phyloP scores from a whole-genome alignment of 768 basidiomycete species.

The Fibroporia radiculosa region DNA sequence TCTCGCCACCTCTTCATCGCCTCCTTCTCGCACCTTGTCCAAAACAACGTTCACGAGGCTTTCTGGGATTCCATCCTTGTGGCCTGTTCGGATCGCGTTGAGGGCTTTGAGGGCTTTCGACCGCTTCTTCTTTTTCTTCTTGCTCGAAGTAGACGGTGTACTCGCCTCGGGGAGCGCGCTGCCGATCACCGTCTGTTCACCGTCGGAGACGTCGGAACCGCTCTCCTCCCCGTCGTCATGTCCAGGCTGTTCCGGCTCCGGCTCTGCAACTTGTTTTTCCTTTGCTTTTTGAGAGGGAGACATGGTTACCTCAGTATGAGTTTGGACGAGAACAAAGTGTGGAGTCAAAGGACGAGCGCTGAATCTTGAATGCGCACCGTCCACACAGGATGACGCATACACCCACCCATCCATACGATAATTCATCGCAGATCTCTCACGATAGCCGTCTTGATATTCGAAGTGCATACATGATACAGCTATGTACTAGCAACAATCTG shows the following conservation, averaged over 20 bases:
- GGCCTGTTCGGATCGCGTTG: conserved; percentile 39
- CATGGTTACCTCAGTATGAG: too few species aligned
- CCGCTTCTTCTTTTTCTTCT: conserved; percentile 90
- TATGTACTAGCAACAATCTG: too few species aligned
- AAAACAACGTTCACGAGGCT: conserved; percentile 60
- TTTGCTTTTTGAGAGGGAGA: conserved; percentile 32
- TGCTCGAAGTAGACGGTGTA: conserved; percentile 34
- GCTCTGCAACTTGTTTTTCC: conserved; percentile 34
- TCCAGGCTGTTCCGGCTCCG: conserved; percentile 20
- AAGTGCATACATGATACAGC: too few species aligned
- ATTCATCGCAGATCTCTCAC: too few species aligned
- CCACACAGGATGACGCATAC: too few species aligned
- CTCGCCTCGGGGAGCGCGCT: conserved; percentile 16
- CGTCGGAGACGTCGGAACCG: conserved; percentile 22
- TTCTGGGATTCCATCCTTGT: conserved; percentile 42
- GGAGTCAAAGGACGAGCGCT: too few species aligned
- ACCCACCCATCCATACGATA: too few species aligned
- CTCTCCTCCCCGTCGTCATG: conserved; percentile 5
- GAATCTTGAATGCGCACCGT: too few species aligned
- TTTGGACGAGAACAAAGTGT: too few species aligned
- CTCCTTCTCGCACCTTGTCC: conserved; percentile 54
- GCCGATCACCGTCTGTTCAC: conserved; percentile 18
- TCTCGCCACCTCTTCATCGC: conserved; percentile 32
- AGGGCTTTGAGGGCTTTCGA: conserved; percentile 54
- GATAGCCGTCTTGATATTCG: too few species aligned